phyloP scores from a whole-genome alignment of 2,329 filamentous ascomycete species.

The Eurotiales sp. region DNA sequence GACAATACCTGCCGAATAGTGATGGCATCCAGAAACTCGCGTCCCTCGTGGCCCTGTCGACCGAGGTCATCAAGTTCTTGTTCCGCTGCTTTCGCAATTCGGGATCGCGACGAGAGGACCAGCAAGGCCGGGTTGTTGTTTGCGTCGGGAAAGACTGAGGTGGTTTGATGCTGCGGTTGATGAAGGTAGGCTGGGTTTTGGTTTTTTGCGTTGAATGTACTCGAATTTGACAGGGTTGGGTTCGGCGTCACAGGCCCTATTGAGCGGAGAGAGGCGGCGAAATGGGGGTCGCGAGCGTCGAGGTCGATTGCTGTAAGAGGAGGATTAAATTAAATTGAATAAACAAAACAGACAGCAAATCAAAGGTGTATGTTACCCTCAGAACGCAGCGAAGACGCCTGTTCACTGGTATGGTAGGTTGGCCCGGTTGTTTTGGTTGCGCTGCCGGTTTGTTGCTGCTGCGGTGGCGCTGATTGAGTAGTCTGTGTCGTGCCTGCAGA shows the following conservation, averaged over 20 bases:
- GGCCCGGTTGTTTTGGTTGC: slow-evolving; percentile 25
- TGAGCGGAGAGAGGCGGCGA: slow-evolving; percentile 73
- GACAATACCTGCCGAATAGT: slow-evolving; percentile 48
- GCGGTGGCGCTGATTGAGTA: slow-evolving; percentile 16
- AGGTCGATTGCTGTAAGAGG: slow-evolving; percentile 50
- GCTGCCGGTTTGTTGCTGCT: slow-evolving; percentile 7
- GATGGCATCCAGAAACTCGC: slow-evolving; percentile 47
- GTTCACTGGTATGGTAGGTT: slow-evolving; percentile 33
- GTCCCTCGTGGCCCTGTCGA: slow-evolving; percentile 35
- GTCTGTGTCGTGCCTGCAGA: slow-evolving; percentile 38
- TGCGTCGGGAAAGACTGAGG: slow-evolving; percentile 29
- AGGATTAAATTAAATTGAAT: background rate
- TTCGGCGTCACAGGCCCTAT: slow-evolving; percentile 58
- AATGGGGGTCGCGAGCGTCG: slow-evolving; percentile 61
- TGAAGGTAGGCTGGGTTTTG: slow-evolving; percentile 27
- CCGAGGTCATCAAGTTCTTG: slow-evolving; percentile 51
- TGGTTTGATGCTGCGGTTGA: slow-evolving; percentile 20
- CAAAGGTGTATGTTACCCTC: slow-evolving; percentile 26
- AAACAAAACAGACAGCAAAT: background rate
- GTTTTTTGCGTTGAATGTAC: slow-evolving; percentile 38
- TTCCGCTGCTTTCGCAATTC: slow-evolving; percentile 51
- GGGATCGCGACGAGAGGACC: slow-evolving; percentile 50
- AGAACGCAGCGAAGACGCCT: slow-evolving; percentile 29
- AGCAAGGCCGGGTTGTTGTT: slow-evolving; percentile 57
- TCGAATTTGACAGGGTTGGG: slow-evolving; percentile 54